phyloP scores from a whole-genome alignment of 1,139 yeast species.

The Kazachstania sp. region DNA sequence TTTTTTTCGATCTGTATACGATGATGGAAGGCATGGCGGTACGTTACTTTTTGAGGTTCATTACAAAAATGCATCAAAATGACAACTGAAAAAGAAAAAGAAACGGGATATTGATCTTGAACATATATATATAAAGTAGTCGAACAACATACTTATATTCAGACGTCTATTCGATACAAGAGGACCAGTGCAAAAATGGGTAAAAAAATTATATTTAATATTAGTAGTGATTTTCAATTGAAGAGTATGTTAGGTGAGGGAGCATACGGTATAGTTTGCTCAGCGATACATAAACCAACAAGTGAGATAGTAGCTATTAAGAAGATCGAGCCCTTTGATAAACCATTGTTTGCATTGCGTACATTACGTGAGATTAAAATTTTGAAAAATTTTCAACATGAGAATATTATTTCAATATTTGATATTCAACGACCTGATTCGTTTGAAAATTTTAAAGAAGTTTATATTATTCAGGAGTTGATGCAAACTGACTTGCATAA shows the following conservation, averaged over 20 bases:
- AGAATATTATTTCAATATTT: slow-evolving; percentile 80
- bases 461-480: slow-evolving; percentile 84
- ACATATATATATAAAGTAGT: no score
- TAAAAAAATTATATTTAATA: slow-evolving; percentile 64
- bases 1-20: no score
- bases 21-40: no score
- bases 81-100: no score
- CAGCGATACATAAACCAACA: slow-evolving; percentile 83
- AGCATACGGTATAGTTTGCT: slow-evolving; percentile 95
- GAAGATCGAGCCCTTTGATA: slow-evolving; percentile 87
- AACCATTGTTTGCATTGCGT: slow-evolving; percentile 83
- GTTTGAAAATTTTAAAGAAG: slow-evolving; percentile 72
- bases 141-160: no score
- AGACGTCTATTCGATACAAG: no score
- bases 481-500: slow-evolving; percentile 95
- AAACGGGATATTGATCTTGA: no score
- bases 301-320: slow-evolving; percentile 90
- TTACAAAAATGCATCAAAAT: no score
- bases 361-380: slow-evolving; percentile 86
- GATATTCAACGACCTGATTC: slow-evolving; percentile 84
- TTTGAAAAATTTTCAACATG: slow-evolving; percentile 80
- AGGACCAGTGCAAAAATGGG: slow-evolving; percentile 17
- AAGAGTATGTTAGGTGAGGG: slow-evolving; percentile 87
- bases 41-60: no score
- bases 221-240: slow-evolving; percentile 80